Conservation (phyloP, 441 rosid species). For the Erodium moschatum region DNA sequence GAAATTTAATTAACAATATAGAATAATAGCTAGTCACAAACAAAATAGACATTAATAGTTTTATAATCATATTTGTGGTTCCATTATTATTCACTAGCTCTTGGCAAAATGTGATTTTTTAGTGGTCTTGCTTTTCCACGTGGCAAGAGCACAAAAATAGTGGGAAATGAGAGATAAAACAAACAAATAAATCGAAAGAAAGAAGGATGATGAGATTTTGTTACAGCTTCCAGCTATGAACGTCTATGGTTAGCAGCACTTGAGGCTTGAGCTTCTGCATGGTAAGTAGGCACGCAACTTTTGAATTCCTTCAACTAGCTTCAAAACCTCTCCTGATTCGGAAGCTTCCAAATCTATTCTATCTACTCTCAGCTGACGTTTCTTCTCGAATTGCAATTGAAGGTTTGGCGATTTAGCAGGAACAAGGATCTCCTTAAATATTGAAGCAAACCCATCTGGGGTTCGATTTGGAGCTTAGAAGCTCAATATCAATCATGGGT, state of each 20-base stretch:
- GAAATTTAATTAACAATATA: too few relatives aligned
- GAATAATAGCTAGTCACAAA: too few relatives aligned
- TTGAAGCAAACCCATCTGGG: constrained; percentile 11
- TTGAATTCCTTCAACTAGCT: not conserved
- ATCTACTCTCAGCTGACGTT: not conserved
- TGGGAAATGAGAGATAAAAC: not conserved
- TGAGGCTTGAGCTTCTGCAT: constrained; percentile 1
- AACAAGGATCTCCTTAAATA: not conserved
- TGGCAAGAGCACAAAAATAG: not conserved
- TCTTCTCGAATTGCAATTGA: not conserved
- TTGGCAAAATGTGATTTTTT: too few relatives aligned
- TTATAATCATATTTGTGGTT: too few relatives aligned
- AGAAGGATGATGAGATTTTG: not conserved
- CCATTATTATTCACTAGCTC: too few relatives aligned
- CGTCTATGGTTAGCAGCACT: not conserved
- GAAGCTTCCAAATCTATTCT: not conserved
- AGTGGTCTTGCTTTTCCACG: not conserved
- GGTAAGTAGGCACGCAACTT: not conserved
- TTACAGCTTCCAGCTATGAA: not conserved
- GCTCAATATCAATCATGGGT: constrained; percentile 33
- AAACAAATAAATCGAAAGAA: not conserved
- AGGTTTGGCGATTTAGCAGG: not conserved
- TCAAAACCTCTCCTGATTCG: not conserved
- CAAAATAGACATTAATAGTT: too few relatives aligned
- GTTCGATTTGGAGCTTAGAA: not conserved